Evolutionary conservation across 2,329 filamentous ascomycete genomes (phyloP).

Genomic region (Calonectria leucothoes): DNA sequence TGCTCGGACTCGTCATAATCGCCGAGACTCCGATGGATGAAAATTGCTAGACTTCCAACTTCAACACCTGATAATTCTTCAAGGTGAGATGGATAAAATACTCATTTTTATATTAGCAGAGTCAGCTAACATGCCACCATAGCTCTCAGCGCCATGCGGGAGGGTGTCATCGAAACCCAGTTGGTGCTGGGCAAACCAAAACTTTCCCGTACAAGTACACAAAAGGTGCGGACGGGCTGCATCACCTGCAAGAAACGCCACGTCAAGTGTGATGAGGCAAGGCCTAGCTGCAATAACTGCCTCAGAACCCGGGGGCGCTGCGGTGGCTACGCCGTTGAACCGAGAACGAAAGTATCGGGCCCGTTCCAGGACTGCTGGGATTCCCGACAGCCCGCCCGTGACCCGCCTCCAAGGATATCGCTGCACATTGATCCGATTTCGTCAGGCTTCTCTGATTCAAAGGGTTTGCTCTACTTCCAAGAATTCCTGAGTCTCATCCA

Average conservation of each 20-base stretch:
- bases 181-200: conserved; percentile 11
- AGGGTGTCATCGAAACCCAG: neutral
- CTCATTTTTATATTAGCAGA: neutral
- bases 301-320: conserved; percentile 26
- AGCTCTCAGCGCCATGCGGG: neutral
- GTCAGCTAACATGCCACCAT: neutral
- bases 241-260: conserved; percentile 40
- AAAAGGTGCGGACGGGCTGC: conserved; percentile 36
- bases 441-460: conserved; percentile 24
- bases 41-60: neutral
- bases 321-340: conserved; percentile 23
- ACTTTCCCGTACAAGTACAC: conserved; percentile 32
- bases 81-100: neutral
- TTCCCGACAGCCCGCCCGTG: conserved; percentile 23
- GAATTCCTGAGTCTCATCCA: conserved; percentile 45
- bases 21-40: neutral
- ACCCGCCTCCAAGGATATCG: conserved; percentile 4
- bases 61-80: neutral
- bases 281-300: conserved; percentile 32
- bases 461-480: conserved; percentile 40
- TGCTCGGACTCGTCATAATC: neutral
- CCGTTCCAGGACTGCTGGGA: conserved; percentile 39
- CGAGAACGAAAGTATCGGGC: conserved; percentile 2
- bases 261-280: conserved; percentile 37
- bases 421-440: conserved; percentile 24